Evolutionary conservation across 177 flowering plant genomes (phyloP).

Genomic region (Vitis hybrid): DNA sequence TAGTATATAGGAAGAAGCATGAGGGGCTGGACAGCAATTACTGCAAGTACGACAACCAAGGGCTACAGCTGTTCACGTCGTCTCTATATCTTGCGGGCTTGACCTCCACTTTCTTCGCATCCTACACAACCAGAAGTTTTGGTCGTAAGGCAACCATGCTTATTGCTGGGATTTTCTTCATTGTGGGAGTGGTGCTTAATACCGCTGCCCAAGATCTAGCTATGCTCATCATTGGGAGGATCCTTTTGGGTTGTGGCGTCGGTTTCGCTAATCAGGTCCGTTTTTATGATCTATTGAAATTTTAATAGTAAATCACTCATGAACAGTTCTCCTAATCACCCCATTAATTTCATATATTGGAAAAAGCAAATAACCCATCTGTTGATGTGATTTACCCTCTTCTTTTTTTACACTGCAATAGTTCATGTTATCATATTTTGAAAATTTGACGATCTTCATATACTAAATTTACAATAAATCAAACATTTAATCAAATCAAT

Average conservation of each 20-base stretch:
- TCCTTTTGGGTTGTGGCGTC: constrained; percentile 93
- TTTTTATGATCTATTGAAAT: constrained; percentile 1
- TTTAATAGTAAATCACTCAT: background rate
- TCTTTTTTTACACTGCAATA: background rate
- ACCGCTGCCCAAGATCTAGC: constrained; percentile 74
- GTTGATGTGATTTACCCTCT: background rate
- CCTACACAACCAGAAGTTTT: constrained; percentile 75
- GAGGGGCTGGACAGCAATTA: constrained; percentile 58
- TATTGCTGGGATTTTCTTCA: constrained; percentile 81
- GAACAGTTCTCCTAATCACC: background rate
- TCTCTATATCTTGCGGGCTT: constrained; percentile 89
- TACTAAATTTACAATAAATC: too few species aligned
- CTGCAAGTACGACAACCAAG: constrained; percentile 92
- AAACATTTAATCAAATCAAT: too few species aligned
- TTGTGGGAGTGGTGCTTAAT: constrained; percentile 61
- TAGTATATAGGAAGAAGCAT: constrained; percentile 40
- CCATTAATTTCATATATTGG: too few species aligned
- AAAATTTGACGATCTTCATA: background rate
- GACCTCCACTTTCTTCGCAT: constrained; percentile 82
- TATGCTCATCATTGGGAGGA: constrained; percentile 90
- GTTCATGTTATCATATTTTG: background rate
- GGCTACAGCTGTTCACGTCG: constrained; percentile 87
- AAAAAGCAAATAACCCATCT: too few species aligned
- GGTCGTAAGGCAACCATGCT: constrained; percentile 83
- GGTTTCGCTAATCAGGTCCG: constrained; percentile 98